Percentiles rank a stretch among this genome's conserved stretches.
Evolutionary conservation across 495 filamentous ascomycete species (phyloP).

Genomic region (Aspergillus asperescens): DNA sequence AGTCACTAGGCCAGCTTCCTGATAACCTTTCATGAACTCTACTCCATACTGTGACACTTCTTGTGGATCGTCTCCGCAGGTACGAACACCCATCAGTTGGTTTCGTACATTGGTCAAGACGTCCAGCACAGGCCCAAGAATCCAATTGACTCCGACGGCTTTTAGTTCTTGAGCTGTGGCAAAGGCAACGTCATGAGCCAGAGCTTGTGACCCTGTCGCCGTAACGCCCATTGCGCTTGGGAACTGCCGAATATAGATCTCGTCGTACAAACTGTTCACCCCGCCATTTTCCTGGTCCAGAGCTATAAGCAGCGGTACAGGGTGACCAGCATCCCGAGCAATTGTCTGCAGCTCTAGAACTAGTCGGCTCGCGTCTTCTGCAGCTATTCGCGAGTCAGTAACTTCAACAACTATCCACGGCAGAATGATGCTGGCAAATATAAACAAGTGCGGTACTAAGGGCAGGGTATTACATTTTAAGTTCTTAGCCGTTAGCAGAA

Average conservation of each 20-base stretch:
- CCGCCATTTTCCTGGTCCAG: slow-evolving; percentile 93
- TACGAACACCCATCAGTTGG: slow-evolving; percentile 79
- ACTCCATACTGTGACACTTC: slow-evolving; percentile 84
- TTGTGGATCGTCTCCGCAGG: slow-evolving; percentile 79
- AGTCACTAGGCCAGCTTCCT: slow-evolving; percentile 75
- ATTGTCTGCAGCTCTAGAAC: slow-evolving; percentile 83
- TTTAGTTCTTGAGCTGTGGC: slow-evolving; percentile 82
- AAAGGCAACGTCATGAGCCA: slow-evolving; percentile 77
- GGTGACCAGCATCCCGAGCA: slow-evolving; percentile 79
- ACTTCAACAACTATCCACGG: no score
- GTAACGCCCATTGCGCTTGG: slow-evolving; percentile 88
- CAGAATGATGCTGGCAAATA: no score
- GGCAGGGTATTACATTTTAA: slow-evolving; percentile 62
- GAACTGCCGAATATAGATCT: slow-evolving; percentile 85
- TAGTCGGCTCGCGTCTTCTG: slow-evolving; percentile 73
- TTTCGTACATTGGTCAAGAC: slow-evolving; percentile 84
- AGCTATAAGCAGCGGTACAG: slow-evolving; percentile 75
- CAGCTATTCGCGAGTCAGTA: slow-evolving; percentile 50
- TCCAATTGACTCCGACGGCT: slow-evolving; percentile 84
- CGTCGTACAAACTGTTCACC: slow-evolving; percentile 88
- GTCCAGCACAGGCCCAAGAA: slow-evolving; percentile 85
- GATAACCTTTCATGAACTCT: slow-evolving; percentile 82
- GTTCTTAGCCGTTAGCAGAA: slow-evolving; percentile 85
- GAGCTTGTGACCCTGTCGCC: slow-evolving; percentile 69
- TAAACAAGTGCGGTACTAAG: neutral